phyloP scores from a whole-genome alignment of 2,329 filamentous ascomycete genomes.

The Thyridium curvatum region DNA sequence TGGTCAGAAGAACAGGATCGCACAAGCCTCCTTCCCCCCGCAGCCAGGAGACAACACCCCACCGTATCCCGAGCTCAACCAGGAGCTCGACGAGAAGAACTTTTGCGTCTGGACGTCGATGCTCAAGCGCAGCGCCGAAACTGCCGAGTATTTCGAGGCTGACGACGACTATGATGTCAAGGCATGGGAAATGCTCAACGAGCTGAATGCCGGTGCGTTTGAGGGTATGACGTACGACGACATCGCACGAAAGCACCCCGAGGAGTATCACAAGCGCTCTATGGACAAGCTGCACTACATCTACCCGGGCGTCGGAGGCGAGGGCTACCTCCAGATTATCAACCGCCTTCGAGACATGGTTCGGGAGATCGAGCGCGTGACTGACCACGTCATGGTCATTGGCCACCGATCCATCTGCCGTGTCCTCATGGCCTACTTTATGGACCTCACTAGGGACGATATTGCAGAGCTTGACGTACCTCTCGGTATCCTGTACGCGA shows the following conservation, averaged over 20 bases:
- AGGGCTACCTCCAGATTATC: slow-evolving; percentile 95
- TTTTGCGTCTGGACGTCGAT: slow-evolving; percentile 99
- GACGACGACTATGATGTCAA: slow-evolving; percentile 96
- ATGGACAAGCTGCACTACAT: slow-evolving; percentile 91
- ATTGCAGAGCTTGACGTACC: slow-evolving; percentile 94
- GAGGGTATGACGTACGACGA: slow-evolving; percentile 94
- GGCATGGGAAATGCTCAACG: slow-evolving; percentile 96
- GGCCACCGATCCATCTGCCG: slow-evolving; percentile 88
- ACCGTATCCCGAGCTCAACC: slow-evolving; percentile 79
- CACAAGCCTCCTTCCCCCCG: slow-evolving; percentile 79
- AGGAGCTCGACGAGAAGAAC: slow-evolving; percentile 70
- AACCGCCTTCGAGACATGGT: slow-evolving; percentile 93
- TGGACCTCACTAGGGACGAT: slow-evolving; percentile 82
- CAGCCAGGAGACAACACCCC: slow-evolving; percentile 86
- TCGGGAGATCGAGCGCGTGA: slow-evolving; percentile 93
- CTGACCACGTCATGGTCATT: slow-evolving; percentile 87
- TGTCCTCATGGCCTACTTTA: slow-evolving; percentile 93
- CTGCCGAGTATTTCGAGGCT: slow-evolving; percentile 78
- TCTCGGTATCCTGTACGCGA: slow-evolving; percentile 85
- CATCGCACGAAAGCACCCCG: slow-evolving; percentile 70
- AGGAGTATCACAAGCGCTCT: slow-evolving; percentile 75
- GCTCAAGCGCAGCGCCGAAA: slow-evolving; percentile 84
- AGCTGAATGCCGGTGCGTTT: slow-evolving; percentile 87
- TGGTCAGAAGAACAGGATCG: slow-evolving; percentile 72
- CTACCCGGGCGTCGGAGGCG: slow-evolving; percentile 90